Conservation (phyloP, 148 eudicot species). For the Rhododendron ovatum region DNA sequence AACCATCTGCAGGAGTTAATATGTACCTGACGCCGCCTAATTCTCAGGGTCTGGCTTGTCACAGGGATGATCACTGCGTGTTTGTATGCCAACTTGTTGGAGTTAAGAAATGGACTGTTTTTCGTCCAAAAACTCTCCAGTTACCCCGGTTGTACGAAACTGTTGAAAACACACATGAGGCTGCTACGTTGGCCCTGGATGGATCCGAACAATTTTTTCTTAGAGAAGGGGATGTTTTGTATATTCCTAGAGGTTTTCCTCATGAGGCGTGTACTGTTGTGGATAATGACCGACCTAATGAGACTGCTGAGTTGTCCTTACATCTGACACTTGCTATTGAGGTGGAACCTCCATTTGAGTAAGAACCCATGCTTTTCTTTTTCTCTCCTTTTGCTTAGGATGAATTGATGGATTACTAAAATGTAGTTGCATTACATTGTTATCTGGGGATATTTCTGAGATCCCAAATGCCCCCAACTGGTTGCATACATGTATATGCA, state of each 20-base stretch:
- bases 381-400: background rate
- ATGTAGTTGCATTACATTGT: background rate
- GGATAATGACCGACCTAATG: slow-evolving; percentile 22
- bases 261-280: slow-evolving; percentile 66
- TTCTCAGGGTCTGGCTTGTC: slow-evolving; percentile 87
- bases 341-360: slow-evolving; percentile 92
- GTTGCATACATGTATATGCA: background rate
- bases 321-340: slow-evolving; percentile 85
- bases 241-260: slow-evolving; percentile 87
- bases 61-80: slow-evolving; percentile 92
- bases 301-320: slow-evolving; percentile 38
- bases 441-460: background rate
- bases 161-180: slow-evolving; percentile 23
- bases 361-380: slow-evolving; percentile 27
- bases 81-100: slow-evolving; percentile 78
- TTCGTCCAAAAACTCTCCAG: slow-evolving; percentile 24
- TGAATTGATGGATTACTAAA: background rate
- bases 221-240: slow-evolving; percentile 76
- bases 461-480: background rate
- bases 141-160: slow-evolving; percentile 76
- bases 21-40: slow-evolving; percentile 76
- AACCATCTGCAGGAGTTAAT: slow-evolving; percentile 83
- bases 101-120: slow-evolving; percentile 60
- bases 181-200: slow-evolving; percentile 13
- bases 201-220: slow-evolving; percentile 39